A percentile compares a stretch with the other conserved stretches of the same genome.
These are phyloP conservation scores for Mortierella sp. DNA, from an alignment of 371 early-diverging fungal genomes.

Conservation along the genomic window DNA sequence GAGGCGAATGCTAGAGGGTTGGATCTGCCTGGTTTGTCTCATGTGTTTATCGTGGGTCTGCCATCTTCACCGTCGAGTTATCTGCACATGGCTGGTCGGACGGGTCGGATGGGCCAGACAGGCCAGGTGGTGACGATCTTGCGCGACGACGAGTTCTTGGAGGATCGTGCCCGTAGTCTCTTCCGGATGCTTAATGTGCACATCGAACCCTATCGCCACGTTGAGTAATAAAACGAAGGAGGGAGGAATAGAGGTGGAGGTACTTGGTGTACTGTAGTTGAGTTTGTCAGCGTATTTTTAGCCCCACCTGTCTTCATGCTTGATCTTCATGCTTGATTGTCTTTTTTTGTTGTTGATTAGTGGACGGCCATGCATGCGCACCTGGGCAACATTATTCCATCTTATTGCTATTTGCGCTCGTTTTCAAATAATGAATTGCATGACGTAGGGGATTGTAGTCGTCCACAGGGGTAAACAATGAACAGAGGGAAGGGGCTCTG, in stretches of 20 bases:
- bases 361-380: not conserved
- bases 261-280: too few relatives aligned
- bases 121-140: slow-evolving; percentile 74
- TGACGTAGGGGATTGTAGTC: not conserved
- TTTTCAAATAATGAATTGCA: slow-evolving; percentile 10
- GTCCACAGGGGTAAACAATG: not conserved
- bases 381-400: not conserved
- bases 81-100: slow-evolving; percentile 89
- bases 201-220: slow-evolving; percentile 40
- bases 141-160: slow-evolving; percentile 59
- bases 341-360: not conserved
- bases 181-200: slow-evolving; percentile 32
- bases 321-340: not conserved
- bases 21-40: slow-evolving; percentile 87
- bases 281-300: too few relatives aligned
- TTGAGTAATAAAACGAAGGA: slow-evolving; percentile 28
- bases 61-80: slow-evolving; percentile 75
- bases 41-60: slow-evolving; percentile 86
- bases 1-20: slow-evolving; percentile 89
- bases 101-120: slow-evolving; percentile 75
- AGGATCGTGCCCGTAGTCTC: slow-evolving; percentile 47
- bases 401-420: too few relatives aligned
- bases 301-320: too few relatives aligned
- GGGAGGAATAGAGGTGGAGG: not conserved
- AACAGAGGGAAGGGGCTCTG: not conserved